A percentile compares a stretch with the other conserved stretches of the same genome.
Evolutionary conservation across 768 basidiomycete species (phyloP).

Genomic region (Mycena indigotica): DNA sequence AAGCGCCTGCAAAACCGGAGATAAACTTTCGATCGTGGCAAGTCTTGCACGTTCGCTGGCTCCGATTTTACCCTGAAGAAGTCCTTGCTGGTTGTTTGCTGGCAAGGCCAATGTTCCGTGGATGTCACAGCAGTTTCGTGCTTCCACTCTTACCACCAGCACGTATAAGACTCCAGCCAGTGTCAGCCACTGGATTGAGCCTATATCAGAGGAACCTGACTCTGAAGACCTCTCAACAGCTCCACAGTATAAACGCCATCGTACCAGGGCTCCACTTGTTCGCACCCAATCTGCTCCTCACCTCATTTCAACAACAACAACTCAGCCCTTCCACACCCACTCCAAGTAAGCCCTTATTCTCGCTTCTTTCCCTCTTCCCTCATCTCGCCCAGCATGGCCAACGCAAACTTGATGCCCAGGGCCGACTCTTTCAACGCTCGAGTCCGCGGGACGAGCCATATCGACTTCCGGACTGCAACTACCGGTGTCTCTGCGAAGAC

Average conservation of each 20-base stretch:
- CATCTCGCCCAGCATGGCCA: conserved; percentile 43
- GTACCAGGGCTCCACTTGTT: conserved; percentile 16
- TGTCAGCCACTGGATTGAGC: conserved; percentile 14
- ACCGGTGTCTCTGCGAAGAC: conserved; percentile 92
- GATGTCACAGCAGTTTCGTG: not conserved
- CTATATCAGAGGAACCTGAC: conserved; percentile 25
- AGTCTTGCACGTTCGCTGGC: conserved; percentile 6
- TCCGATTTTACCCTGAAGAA: not conserved
- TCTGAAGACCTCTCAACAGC: conserved; percentile 13
- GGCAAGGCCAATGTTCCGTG: not conserved
- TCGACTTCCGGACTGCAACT: conserved; percentile 98
- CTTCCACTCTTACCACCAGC: conserved; percentile 8
- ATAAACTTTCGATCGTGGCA: not conserved
- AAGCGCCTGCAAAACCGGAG: conserved; percentile 1
- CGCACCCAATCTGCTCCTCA: conserved; percentile 57
- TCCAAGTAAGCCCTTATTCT: conserved; percentile 29
- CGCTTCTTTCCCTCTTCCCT: conserved; percentile 21
- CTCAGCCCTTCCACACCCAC: conserved; percentile 60
- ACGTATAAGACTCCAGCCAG: conserved; percentile 5
- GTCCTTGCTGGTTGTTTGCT: not conserved
- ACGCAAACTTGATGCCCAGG: conserved; percentile 55
- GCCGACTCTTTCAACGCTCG: conserved; percentile 71
- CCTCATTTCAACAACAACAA: conserved; percentile 68
- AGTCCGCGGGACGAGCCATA: conserved; percentile 75
- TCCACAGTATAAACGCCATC: conserved; percentile 17